Base-by-base conservation (phyloP, 345 rosid species). In the Ailanthus altissimus region DNA sequence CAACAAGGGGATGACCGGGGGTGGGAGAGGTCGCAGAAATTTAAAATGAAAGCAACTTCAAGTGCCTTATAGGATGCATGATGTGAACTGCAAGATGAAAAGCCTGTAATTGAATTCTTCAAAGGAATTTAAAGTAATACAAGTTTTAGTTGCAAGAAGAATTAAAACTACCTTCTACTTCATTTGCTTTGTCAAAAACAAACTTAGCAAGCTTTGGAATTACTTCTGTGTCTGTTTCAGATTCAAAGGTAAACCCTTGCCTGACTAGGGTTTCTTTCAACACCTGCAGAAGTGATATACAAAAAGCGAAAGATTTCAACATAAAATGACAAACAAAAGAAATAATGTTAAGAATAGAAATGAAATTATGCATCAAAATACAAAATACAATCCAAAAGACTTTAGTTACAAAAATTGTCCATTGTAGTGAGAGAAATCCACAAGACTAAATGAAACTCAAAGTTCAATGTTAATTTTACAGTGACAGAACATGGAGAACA, bases 191-290 rank as follows among this genome's bases (percentile, higher is more conserved):
- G 77, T 95, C 99, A 77, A 88, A 95, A 74, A 95, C 94, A 73
- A 84, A 93, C 80, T 95, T 90, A 76, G 91, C 98, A 76, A 95
- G 97, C 88, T 95, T 93, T 10, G 99, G 97, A 81, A 93, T 95
- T 60, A 95, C 98, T 92, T 95, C 99, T 4, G 96, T 92, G 83
- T 93, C 99, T 40, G 96, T 95, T 45, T 95, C 98, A 65, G 99
- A 95, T 72, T 90, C 94, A 82, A 95, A 95, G 43, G 85, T 85
- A 84, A 89, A 95, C 16, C 99, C 98, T 84, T 95, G 99, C 56
- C 90, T 89, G 38, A 88, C 81, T 60, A 95, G 79, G 6, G 90
- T 95, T 76, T 93, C 87, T 83, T 89, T 93, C 64, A 93, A 77
- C 12, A 92, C 99, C 96, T 95, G 83, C 73, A 79, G 58, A 74